Evolutionary conservation across 352 stramenopile genomes (phyloP), one percentile per base, ranked within the genome.

Genomic region (Pythium phragmitis): DNA sequence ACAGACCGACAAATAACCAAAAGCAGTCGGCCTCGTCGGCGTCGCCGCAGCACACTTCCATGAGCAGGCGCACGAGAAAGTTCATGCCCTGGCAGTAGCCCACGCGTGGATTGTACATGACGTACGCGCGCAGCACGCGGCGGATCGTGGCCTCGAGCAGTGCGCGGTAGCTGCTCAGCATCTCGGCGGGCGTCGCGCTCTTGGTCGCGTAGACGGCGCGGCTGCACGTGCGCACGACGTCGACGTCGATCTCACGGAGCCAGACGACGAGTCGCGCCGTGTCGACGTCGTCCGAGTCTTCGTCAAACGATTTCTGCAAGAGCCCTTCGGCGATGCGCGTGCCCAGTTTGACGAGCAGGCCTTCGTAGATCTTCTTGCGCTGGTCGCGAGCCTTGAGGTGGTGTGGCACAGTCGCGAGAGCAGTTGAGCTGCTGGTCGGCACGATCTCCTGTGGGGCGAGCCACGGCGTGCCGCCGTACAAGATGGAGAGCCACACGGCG

Each of bases 11-110:
- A 58, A 94, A 94, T 28, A 91, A 59, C 85, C 85, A 94, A 64
- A 94, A 94, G 53, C 88, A 82, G 21, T 91, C 79, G 21, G 81
- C 81, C 66, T 94, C 82, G 43, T 87, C 75, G 5, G 82, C 68
- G 0, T 79, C 71, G 41, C 63, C 63, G n/a, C 63, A 56, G 49
- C 63, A 69, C 12, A 90, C 76, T 42, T 92, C 80, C 28, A 89
- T 75, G 13, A 96, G 63, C 41, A 92, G 76, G 0, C 82, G 73
- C 7, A 92, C 82, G 45, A 96, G 69, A 45, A 94, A 93, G 36
- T 88, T 91, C 82, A 96, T 92, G n/a, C 87, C 87, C 72, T 96
- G 87, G 60, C 84, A 94, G 65, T 96, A 96, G 16, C 85, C 85
- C 0, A 94, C 82, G 3, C 77, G 72, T 2, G 85, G 85, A 39